Conservation (phyloP, 192 early-diverging fungal genomes). For the Chytriomyces confervae region DNA sequence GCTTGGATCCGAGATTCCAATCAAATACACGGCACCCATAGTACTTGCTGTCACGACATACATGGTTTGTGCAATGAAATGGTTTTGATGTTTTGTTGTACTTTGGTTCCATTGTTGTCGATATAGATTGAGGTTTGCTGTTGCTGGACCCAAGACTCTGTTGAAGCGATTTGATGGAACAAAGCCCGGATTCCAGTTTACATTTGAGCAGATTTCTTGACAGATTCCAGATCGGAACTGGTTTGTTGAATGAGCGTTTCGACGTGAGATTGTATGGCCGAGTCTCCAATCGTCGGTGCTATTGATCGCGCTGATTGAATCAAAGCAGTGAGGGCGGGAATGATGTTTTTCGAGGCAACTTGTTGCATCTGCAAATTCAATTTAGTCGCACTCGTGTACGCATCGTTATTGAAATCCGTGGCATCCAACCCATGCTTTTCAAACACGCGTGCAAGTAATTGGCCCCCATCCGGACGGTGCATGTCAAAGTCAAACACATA, state of each 20-base stretch:
- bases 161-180: constrained; percentile 47
- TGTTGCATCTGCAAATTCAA: background rate
- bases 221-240: constrained; percentile 39
- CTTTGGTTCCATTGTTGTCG: constrained; percentile 31
- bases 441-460: constrained; percentile 41
- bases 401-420: background rate
- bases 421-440: constrained; percentile 36
- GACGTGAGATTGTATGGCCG: constrained; percentile 44
- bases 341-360: constrained; percentile 26
- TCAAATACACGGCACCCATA: constrained; percentile 52
- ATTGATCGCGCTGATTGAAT: constrained; percentile 49
- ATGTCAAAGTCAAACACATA: constrained; percentile 85
- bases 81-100: constrained; percentile 31
- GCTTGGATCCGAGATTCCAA: constrained; percentile 52
- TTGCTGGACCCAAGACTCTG: constrained; percentile 32
- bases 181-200: constrained; percentile 51
- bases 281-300: constrained; percentile 52
- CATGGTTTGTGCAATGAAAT: constrained; percentile 45
- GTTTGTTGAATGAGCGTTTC: constrained; percentile 42
- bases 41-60: constrained; percentile 45
- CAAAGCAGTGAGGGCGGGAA: constrained; percentile 44
- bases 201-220: constrained; percentile 55
- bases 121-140: background rate
- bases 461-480: constrained; percentile 45
- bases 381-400: background rate